phyloP scores from a whole-genome alignment of 2,329 filamentous ascomycete species.

The Aspergillus sp. region DNA sequence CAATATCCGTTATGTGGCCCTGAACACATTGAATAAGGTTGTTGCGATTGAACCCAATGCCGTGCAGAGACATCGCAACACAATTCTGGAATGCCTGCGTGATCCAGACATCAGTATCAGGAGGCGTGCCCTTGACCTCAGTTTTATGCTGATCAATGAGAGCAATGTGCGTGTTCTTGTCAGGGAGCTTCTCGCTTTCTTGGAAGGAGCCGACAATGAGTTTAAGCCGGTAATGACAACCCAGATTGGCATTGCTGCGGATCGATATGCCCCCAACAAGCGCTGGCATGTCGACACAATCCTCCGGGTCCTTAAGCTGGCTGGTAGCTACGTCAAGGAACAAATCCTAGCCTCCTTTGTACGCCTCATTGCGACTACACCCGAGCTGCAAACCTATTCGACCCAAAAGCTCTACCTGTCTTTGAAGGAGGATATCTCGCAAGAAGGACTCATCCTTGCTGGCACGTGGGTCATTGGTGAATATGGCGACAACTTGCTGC shows the following conservation, averaged over 20 bases:
- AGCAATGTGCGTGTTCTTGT: constrained; percentile 91
- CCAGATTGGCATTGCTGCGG: constrained; percentile 94
- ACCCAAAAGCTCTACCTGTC: constrained; percentile 90
- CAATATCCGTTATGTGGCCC: constrained; percentile 95
- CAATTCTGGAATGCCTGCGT: constrained; percentile 89
- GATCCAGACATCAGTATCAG: constrained; percentile 98
- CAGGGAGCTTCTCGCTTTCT: constrained; percentile 85
- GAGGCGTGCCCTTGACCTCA: constrained; percentile 89
- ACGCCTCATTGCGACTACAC: constrained; percentile 87
- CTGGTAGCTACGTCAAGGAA: constrained; percentile 96
- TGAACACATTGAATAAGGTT: constrained; percentile 97
- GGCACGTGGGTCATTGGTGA: constrained; percentile 98
- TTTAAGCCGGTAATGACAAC: constrained; percentile 99
- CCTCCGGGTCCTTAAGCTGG: constrained; percentile 85
- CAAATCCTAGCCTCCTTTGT: constrained; percentile 97
- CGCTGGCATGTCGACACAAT: constrained; percentile 98
- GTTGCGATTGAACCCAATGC: constrained; percentile 97
- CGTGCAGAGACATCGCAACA: constrained; percentile 94
- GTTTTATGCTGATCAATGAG: constrained; percentile 97
- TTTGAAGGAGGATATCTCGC: constrained; percentile 93
- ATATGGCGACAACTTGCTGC: constrained; percentile 85
- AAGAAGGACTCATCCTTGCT: constrained; percentile 89
- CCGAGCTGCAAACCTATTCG: constrained; percentile 92
- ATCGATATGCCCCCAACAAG: constrained; percentile 94
- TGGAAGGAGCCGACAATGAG: constrained; percentile 96